Percentiles rank a stretch among this genome's conserved stretches.
Evolutionary conservation across 164 flowering plant genomes (phyloP).

Genomic region (Magnolia kwangsiensis): DNA sequence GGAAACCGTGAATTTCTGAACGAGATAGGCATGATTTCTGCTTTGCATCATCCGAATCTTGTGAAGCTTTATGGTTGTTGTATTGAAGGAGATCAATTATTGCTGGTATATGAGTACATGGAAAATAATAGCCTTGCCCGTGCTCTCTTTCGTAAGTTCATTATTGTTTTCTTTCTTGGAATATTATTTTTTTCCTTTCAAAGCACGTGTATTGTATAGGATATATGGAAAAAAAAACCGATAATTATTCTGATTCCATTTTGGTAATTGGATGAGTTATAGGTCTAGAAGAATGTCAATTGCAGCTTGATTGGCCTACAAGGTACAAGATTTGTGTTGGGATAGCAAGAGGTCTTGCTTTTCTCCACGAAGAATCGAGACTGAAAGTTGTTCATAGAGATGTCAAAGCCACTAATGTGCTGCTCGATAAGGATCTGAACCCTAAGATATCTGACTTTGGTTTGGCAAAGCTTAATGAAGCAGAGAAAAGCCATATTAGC

Average conservation of each 20-base stretch:
- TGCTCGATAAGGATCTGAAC: constrained; percentile 14
- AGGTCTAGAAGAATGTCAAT: neutral
- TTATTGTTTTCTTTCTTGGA: neutral
- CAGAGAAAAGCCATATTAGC: constrained; percentile 7
- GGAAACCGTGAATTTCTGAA: constrained; percentile 81
- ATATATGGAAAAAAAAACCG: neutral
- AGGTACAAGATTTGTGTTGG: constrained; percentile 40
- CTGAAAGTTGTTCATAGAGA: constrained; percentile 18
- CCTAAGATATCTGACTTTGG: constrained; percentile 12
- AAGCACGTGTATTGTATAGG: neutral
- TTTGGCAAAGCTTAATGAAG: constrained; percentile 11
- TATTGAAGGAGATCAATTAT: constrained; percentile 62
- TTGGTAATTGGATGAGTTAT: neutral
- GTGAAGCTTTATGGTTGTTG: constrained; percentile 80
- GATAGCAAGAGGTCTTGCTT: constrained; percentile 45
- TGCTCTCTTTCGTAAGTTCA: constrained; percentile 51
- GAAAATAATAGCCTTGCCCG: constrained; percentile 73
- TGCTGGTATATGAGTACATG: constrained; percentile 76
- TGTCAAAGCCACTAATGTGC: constrained; percentile 10
- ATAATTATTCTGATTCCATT: neutral
- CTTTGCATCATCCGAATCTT: constrained; percentile 69
- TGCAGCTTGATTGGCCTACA: constrained; percentile 37
- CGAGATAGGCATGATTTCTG: constrained; percentile 86
- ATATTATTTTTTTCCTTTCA: neutral
- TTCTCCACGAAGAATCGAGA: constrained; percentile 46